A percentile compares a stretch with the other conserved stretches of the same genome.
Conservation (phyloP, 2,329 filamentous ascomycete genomes). For the Eutypella sp. region DNA sequence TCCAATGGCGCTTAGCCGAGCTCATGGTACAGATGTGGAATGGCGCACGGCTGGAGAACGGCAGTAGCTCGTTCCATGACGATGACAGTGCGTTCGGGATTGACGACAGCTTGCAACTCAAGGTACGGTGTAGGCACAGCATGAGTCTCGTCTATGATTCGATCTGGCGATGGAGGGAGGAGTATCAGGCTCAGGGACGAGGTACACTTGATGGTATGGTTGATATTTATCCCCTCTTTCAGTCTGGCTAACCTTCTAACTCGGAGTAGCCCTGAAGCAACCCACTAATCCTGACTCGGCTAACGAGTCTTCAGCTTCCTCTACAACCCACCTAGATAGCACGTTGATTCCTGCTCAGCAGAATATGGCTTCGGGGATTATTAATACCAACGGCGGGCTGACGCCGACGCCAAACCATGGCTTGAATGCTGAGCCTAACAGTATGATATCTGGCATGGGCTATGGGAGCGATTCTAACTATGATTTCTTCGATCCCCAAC, state of each 20-base stretch:
- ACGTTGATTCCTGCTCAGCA: constrained; percentile 50
- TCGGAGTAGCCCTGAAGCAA: constrained; percentile 66
- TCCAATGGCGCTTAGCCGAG: constrained; percentile 74
- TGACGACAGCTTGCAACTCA: constrained; percentile 71
- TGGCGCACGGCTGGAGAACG: constrained; percentile 51
- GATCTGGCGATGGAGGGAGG: constrained; percentile 80
- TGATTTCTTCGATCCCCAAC: constrained; percentile 86
- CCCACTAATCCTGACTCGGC: constrained; percentile 80
- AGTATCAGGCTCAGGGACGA: constrained; percentile 67
- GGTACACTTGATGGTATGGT: constrained; percentile 65
- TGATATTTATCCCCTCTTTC: constrained; percentile 11
- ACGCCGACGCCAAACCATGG: constrained; percentile 45
- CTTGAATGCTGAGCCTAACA: constrained; percentile 39
- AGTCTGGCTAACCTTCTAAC: constrained; percentile 27
- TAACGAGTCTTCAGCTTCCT: constrained; percentile 66
- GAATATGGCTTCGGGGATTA: constrained; percentile 42
- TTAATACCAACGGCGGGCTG: constrained; percentile 46
- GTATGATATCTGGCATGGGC: constrained; percentile 46
- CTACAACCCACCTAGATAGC: constrained; percentile 54
- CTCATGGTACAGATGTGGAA: constrained; percentile 89
- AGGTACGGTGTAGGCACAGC: constrained; percentile 78
- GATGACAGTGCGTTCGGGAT: constrained; percentile 48
- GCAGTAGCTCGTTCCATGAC: constrained; percentile 41
- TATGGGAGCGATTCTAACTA: constrained; percentile 64
- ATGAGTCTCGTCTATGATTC: constrained; percentile 83